Percentiles rank a stretch among this genome's conserved stretches.
Conservation (phyloP, 2,329 filamentous ascomycete genomes). For the Hypoxylon sp. region DNA sequence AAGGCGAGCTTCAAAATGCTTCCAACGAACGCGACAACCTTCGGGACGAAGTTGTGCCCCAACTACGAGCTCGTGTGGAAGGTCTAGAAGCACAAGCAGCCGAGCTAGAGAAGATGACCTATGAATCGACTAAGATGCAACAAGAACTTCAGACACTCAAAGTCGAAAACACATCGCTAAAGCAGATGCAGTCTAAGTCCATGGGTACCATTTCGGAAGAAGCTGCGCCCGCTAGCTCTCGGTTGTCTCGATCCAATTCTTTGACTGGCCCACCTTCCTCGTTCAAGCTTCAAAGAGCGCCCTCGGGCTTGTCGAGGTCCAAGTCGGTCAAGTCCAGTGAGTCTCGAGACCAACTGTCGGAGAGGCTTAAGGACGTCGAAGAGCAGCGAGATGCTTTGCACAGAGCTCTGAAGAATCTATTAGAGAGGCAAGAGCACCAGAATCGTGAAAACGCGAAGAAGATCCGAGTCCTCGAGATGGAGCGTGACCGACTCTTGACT, state of each 20-base stretch:
- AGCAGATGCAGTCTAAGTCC: slow-evolving; percentile 49
- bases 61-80: slow-evolving; percentile 80
- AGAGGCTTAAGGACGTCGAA: slow-evolving; percentile 91
- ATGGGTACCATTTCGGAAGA: slow-evolving; percentile 55
- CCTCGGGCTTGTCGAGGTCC: slow-evolving; percentile 67
- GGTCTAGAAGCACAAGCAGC: slow-evolving; percentile 81
- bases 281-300: slow-evolving; percentile 55
- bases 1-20: slow-evolving; percentile 82
- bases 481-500: slow-evolving; percentile 79
- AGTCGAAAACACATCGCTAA: slow-evolving; percentile 72
- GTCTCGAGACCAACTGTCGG: slow-evolving; percentile 76
- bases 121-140: slow-evolving; percentile 86
- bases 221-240: slow-evolving; percentile 49
- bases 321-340: slow-evolving; percentile 69
- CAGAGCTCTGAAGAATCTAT: slow-evolving; percentile 83
- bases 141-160: slow-evolving; percentile 83
- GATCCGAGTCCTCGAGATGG: slow-evolving; percentile 79
- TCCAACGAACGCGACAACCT: slow-evolving; percentile 93
- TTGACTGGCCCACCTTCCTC: slow-evolving; percentile 64
- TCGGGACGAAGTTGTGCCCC: slow-evolving; percentile 86
- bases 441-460: slow-evolving; percentile 86
- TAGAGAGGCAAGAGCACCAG: slow-evolving; percentile 88
- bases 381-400: slow-evolving; percentile 94
- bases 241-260: slow-evolving; percentile 59
- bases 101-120: slow-evolving; percentile 78